Base-by-base conservation (phyloP, 768 basidiomycete species). In the Pleurotus platypus region DNA sequence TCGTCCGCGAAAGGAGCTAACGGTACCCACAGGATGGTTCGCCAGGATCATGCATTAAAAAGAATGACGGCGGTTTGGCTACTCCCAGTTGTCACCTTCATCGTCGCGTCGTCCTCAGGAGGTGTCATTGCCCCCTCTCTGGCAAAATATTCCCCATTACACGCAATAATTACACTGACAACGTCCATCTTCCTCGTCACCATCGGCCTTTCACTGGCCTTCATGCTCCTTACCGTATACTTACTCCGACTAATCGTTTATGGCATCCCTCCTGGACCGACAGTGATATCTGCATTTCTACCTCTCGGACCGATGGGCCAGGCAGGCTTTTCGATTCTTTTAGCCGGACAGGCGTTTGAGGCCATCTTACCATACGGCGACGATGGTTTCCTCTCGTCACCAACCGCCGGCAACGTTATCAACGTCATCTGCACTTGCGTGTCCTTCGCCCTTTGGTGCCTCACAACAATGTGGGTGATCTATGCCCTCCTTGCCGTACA, bases 291-390 rank as follows among this genome's bases (percentile, higher is more conserved):
- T 4, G 74, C 81, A 3, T 90, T 90, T 67, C 75, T 92, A n/a
- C 87, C 89, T 0, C 68, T 91, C 2, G 90, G 90, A 2, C 87
- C 90, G 0, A 80, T 80, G 54, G 88, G 84, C 20, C 89, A 91
- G 64, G 79, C 84, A 8, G 85, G 84, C 1, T 84, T 78, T 60
- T 74, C 81, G 1, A 65, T 85, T 38, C 70, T 85, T 15, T 63
- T 85, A 5, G 77, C 84, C n/a, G 85, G 85, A 8, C 73, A 79
- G 13, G 76, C 72, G 49, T 74, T 82, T 65, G 67, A 69, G 38
- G 62, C 50, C 1, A 47, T 76, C 1, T 63, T 79, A 4, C 78
- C 77, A 13, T 47, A 46, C 26, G 55, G 55, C 15, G 11, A 30
- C 45, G 18, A 20, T 4, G 43, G 42, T 18, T 38, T 47, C 30